Conservation (phyloP, 805 yeast genomes). For the Hanseniaspora taiwanica region DNA sequence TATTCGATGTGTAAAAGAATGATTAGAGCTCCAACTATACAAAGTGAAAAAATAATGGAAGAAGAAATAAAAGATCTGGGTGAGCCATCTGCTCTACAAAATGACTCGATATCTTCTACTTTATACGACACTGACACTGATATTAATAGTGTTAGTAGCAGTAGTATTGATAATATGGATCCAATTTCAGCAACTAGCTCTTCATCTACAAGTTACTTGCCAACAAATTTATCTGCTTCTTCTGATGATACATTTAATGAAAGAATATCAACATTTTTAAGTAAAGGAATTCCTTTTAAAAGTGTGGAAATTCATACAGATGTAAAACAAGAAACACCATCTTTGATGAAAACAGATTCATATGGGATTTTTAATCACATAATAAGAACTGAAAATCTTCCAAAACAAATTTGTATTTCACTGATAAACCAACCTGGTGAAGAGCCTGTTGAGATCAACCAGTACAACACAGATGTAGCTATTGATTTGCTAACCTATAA, state of each 20-base stretch:
- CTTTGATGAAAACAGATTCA: constrained; percentile 39
- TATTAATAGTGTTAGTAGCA: not conserved
- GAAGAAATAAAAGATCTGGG: not conserved
- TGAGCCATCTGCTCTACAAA: not conserved
- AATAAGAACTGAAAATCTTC: constrained; percentile 43
- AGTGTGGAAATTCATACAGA: constrained; percentile 44
- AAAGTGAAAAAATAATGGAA: not conserved
- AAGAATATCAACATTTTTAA: constrained; percentile 57
- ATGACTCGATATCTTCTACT: not conserved
- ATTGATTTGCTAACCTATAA: constrained; percentile 9
- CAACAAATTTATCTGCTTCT: no score
- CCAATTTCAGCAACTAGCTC: not conserved
- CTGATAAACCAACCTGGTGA: not conserved
- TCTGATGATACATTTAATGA: constrained; percentile 34
- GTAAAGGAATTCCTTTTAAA: constrained; percentile 48
- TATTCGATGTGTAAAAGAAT: constrained; percentile 58
- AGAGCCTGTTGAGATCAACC: not conserved
- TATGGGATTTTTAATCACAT: constrained; percentile 53
- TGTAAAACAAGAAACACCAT: constrained; percentile 21
- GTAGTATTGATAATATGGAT: not conserved
- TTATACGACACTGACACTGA: no score
- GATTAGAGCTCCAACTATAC: constrained; percentile 23
- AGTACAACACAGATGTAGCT: constrained; percentile 7
- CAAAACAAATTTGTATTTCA: constrained; percentile 29
- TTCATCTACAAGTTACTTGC: not conserved